Percentiles rank a stretch among this genome's conserved stretches.
These are phyloP conservation scores for Rhododendron griersonianum DNA, from an alignment of 148 eudicot species.

Conservation along the genomic window DNA sequence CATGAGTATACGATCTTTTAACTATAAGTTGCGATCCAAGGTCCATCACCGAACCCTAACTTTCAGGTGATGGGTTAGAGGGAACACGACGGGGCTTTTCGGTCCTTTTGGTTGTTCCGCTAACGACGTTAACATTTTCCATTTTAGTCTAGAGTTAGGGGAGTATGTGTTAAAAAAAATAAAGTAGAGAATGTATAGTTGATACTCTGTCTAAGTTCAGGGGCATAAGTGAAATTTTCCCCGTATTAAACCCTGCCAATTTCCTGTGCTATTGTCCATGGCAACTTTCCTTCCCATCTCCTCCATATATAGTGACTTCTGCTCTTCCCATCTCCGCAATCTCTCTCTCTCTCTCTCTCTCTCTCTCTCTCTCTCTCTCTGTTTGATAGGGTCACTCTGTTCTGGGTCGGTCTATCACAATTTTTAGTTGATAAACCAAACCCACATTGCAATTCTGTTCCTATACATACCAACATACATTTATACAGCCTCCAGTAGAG, in stretches of 20 bases:
- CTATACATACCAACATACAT: neutral
- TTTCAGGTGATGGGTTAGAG: neutral
- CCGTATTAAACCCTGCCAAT: conserved; percentile 36
- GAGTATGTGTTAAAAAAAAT: neutral
- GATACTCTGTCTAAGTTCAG: neutral
- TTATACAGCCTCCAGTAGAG: neutral
- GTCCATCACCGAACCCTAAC: neutral
- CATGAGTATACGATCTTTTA: neutral
- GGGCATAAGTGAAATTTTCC: neutral
- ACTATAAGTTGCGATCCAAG: neutral
- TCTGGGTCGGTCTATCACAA: conserved; percentile 45
- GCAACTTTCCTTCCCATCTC: conserved; percentile 29
- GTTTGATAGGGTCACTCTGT: neutral
- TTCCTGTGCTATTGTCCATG: conserved; percentile 27
- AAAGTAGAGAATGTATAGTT: neutral
- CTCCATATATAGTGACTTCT: conserved; percentile 50
- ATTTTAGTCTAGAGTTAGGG: neutral
- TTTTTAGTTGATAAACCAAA: conserved; percentile 55
- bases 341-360: conserved; percentile 15
- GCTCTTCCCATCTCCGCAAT: conserved; percentile 24
- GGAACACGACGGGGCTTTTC: neutral
- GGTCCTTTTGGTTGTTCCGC: neutral
- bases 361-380: neutral
- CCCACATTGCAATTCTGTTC: conserved; percentile 25
- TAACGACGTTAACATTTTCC: neutral